Base-by-base conservation (phyloP, 1,284 basidiomycete species). In the Ustilago hordei region DNA sequence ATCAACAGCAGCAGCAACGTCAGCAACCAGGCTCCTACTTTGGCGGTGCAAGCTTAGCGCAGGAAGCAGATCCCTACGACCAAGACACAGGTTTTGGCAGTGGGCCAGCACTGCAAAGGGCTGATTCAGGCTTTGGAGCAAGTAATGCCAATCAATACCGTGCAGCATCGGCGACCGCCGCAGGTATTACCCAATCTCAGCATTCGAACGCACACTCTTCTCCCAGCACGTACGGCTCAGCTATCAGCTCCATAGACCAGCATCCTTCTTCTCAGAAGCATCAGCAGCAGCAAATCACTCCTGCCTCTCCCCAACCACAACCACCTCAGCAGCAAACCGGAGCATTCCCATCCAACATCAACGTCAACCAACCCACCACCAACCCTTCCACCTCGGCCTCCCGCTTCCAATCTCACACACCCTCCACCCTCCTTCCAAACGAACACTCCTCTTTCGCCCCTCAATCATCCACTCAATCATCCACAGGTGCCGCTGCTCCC, bases 371-470 rank as follows among this genome's bases (percentile, higher is more conserved):
- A 8, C 61, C 32, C 17, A 56, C 7, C 13, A 47, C 39, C 2
- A 50, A 31, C 31, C 13, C 59, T 5, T 13, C 50, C 17, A 15
- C 19, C 28, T 60, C 57, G 12, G 59, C 62, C 2, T 75, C 73
- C 12, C 68, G 75, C 23, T 78, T 80, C 39, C 69, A 72, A 54
- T 79, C 70, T 19, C 71, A 77, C 53, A 78, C 72, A 0, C 75
- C 76, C 3, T 79, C 78, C 19, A 79, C 79, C 0, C 64, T 79
- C 38, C 64, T 78, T n/a, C 71, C 79, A 17, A 35, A 70, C 38
- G 64, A 77, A 55, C 64, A 60, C 1, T 56, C 73, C 19, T 59
- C 56, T 9, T 76, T 71, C 53, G 48, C 73, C 36, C 59, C 64
- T 0, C n/a, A n/a, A 19, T 19, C 54, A 7, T 8, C 34, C 12